phyloP scores from a whole-genome alignment of 2,329 filamentous ascomycete species.

The Didymella segeticola region DNA sequence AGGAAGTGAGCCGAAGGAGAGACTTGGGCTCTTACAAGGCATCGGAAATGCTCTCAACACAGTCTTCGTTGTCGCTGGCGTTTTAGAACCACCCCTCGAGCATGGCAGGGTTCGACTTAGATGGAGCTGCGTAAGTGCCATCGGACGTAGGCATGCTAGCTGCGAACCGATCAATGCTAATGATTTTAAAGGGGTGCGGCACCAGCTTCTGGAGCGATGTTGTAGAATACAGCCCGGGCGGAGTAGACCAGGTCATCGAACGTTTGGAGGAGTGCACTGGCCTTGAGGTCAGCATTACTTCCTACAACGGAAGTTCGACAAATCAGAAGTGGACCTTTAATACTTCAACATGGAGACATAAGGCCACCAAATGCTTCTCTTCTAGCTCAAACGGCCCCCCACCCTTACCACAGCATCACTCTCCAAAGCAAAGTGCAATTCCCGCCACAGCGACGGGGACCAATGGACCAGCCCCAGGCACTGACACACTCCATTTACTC shows the following conservation, averaged over 20 bases:
- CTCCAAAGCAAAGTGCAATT: slow-evolving; percentile 1
- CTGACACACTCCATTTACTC: slow-evolving; percentile 29
- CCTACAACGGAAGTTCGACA: neutral
- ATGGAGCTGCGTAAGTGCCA: too few species aligned
- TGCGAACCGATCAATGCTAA: too few species aligned
- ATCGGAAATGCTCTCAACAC: too few species aligned
- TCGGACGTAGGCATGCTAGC: too few species aligned
- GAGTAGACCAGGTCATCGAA: neutral
- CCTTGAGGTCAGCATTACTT: neutral
- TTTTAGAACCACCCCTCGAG: too few species aligned
- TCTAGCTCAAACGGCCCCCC: neutral
- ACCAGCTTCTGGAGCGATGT: neutral
- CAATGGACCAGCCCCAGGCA: slow-evolving; percentile 4
- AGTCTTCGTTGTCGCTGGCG: too few species aligned
- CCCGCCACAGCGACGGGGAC: too few species aligned
- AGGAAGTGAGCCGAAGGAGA: too few species aligned
- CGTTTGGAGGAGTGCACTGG: neutral
- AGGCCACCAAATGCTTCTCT: neutral
- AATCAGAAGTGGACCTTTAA: neutral
- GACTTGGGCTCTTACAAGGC: too few species aligned
- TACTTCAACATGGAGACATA: neutral
- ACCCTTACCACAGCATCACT: neutral
- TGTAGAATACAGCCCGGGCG: neutral
- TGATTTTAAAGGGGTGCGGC: too few species aligned
- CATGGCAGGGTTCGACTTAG: too few species aligned